Base-by-base conservation (phyloP, 768 basidiomycete genomes). In the Trametes maxima region DNA sequence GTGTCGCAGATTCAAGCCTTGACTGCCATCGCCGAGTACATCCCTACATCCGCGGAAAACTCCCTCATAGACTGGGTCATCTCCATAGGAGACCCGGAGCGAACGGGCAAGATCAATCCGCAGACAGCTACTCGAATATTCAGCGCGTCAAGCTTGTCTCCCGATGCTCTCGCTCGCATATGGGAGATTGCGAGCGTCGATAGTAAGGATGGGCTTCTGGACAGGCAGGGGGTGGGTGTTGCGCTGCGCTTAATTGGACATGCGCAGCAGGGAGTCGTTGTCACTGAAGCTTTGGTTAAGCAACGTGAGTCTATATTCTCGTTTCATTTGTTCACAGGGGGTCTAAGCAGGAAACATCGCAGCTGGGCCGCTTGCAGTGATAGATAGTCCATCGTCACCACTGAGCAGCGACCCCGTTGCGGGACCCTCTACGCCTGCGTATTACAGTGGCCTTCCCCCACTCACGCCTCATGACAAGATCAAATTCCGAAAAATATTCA, bases 151-250 rank as follows among this genome's bases (percentile, higher is more conserved):
- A 77, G 77, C 43, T 79, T 90, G 25, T 76, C 85, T 1, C 80
- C 79, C n/a, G 69, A 73, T n/a, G 74, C 78, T 28, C 76, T 90
- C 22, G 80, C 83, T 17, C 78, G 82, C 60, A 81, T 89, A 61
- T 91, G 88, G 88, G 80, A 81, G 10, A 72, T 88, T 46, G 82
- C 84, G 21, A 87, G 88, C 69, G 77, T 78, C 16, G 82, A 84
- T 22, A 82, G 83, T 65, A 82, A 78, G 57, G 85, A 85, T 0
- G 79, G 78, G 67, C 76, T 64, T 16, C 49, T 89, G 36, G 80
- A 82, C 36, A 75, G 76, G 33, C 80, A 82, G 49, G 82, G 82
- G 43, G 79, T 88, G 61, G 83, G 82, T 33, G 75, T 82, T 46
- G 86, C 86, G 14, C 74, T 88, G 50, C 71, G 89, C 54, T 70